These are phyloP conservation scores for Coemansia sp. DNA, from an alignment of 192 early-diverging fungal genomes.

Conservation along the genomic window DNA sequence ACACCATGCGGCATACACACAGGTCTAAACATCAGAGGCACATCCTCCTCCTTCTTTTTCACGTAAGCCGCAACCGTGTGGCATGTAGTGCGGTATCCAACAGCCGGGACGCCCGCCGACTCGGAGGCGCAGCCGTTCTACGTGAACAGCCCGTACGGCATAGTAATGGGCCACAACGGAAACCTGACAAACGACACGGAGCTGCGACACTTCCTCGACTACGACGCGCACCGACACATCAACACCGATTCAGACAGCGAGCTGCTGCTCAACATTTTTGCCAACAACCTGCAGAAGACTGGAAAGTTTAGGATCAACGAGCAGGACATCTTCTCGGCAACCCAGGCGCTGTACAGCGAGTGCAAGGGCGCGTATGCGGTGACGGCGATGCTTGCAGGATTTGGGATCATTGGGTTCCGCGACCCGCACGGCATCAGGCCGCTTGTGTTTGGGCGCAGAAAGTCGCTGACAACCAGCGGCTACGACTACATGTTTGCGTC, in stretches of 20 bases:
- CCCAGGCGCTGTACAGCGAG: constrained; percentile 78
- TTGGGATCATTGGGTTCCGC: constrained; percentile 91
- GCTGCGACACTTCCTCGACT: constrained; percentile 85
- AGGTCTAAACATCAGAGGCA: not conserved
- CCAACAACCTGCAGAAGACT: constrained; percentile 94
- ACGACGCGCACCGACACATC: constrained; percentile 97
- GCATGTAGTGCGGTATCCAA: constrained; percentile 91
- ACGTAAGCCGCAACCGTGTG: not conserved
- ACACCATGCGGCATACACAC: too few relatives aligned
- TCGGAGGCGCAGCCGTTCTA: constrained; percentile 99
- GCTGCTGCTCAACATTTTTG: constrained; percentile 96
- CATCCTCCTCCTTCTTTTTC: not conserved
- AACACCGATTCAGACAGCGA: constrained; percentile 99
- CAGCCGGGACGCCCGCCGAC: constrained; percentile 92
- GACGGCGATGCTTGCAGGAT: constrained; percentile 96
- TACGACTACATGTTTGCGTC: constrained; percentile 98
- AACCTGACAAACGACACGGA: constrained; percentile 95
- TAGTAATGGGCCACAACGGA: constrained; percentile 96
- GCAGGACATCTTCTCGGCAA: constrained; percentile 96
- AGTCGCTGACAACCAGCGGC: constrained; percentile 59
- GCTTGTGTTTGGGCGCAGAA: constrained; percentile 86
- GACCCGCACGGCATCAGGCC: constrained; percentile 98
- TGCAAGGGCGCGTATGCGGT: constrained; percentile 93
- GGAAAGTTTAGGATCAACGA: constrained; percentile 97
- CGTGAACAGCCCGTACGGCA: constrained; percentile 98